Percentiles rank a stretch among this genome's conserved stretches.
Evolutionary conservation across 345 rosid species (phyloP).

Genomic region (Capsella bursapastoris): DNA sequence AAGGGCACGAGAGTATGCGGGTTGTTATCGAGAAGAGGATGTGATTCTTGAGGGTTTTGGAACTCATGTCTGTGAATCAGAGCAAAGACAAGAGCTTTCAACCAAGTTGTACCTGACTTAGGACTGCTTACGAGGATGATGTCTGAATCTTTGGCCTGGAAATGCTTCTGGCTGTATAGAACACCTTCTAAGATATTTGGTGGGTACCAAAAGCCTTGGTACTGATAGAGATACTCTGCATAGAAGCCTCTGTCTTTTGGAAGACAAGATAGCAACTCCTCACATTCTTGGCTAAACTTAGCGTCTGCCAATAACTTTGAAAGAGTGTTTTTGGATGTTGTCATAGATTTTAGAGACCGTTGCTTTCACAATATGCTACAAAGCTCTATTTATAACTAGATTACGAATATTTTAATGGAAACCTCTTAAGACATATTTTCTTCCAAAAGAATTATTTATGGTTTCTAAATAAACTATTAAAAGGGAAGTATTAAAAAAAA

Average conservation of each 20-base stretch:
- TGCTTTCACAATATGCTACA: constrained; percentile 3
- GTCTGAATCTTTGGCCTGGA: constrained; percentile 52
- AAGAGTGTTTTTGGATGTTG: constrained; percentile 25
- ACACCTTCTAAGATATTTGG: constrained; percentile 51
- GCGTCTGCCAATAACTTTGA: constrained; percentile 49
- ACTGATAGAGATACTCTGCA: constrained; percentile 45
- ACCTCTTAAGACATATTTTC: background rate
- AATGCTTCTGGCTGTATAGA: constrained; percentile 51
- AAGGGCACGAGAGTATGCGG: constrained; percentile 54
- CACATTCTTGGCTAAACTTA: constrained; percentile 43
- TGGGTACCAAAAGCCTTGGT: constrained; percentile 64
- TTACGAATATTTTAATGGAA: background rate
- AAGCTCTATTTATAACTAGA: constrained; percentile 9
- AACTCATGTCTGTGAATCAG: constrained; percentile 38
- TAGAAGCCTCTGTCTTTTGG: constrained; percentile 52
- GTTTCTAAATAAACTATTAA: background rate
- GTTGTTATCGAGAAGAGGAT: constrained; percentile 55
- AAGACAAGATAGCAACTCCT: constrained; percentile 45
- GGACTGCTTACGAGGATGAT: constrained; percentile 57
- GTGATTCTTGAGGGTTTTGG: constrained; percentile 38
- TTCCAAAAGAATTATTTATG: background rate
- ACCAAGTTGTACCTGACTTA: constrained; percentile 69
- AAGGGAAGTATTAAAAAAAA: too few species aligned
- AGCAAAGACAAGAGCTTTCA: constrained; percentile 57
- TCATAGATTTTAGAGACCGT: background rate